These are phyloP conservation scores for Pisolithus tinctorius DNA, from an alignment of 768 basidiomycete species.

Conservation along the genomic window DNA sequence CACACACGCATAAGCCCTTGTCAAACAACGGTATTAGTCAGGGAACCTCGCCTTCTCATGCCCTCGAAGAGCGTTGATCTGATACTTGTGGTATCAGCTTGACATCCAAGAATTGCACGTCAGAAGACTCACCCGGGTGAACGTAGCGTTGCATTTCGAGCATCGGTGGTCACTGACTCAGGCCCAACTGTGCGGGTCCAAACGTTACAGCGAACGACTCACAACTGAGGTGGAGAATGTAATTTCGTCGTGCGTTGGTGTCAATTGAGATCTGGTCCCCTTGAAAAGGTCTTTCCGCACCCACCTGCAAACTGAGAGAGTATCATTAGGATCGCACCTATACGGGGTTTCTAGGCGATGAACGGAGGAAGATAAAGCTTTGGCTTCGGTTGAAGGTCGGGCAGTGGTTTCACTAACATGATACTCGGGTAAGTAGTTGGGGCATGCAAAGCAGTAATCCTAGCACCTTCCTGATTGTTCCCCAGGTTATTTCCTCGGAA, in stretches of 20 bases:
- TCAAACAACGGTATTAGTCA: background rate
- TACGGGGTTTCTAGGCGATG: constrained; percentile 22
- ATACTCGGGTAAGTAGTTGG: constrained; percentile 12
- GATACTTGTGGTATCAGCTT: constrained; percentile 10
- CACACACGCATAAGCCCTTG: constrained; percentile 2
- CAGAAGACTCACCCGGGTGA: constrained; percentile 57
- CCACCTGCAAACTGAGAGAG: constrained; percentile 30
- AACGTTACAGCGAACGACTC: constrained; percentile 20
- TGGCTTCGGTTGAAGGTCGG: constrained; percentile 26
- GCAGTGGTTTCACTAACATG: background rate
- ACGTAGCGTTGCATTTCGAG: constrained; percentile 76
- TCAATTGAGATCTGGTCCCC: constrained; percentile 76
- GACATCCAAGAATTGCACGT: constrained; percentile 9
- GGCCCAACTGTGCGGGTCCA: constrained; percentile 8
- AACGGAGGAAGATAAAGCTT: constrained; percentile 16
- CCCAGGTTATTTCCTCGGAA: constrained; percentile 24
- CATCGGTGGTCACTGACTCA: constrained; percentile 31
- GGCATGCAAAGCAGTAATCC: background rate
- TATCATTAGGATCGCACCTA: constrained; percentile 43
- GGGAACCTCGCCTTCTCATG: constrained; percentile 72
- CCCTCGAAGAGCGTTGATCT: constrained; percentile 75
- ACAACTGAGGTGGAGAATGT: constrained; percentile 73
- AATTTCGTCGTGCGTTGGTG: constrained; percentile 76
- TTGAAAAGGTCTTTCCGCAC: constrained; percentile 75
- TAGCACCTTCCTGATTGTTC: background rate